Conservation (phyloP, 2,329 filamentous ascomycete genomes). For the Fusarium floridanum region DNA sequence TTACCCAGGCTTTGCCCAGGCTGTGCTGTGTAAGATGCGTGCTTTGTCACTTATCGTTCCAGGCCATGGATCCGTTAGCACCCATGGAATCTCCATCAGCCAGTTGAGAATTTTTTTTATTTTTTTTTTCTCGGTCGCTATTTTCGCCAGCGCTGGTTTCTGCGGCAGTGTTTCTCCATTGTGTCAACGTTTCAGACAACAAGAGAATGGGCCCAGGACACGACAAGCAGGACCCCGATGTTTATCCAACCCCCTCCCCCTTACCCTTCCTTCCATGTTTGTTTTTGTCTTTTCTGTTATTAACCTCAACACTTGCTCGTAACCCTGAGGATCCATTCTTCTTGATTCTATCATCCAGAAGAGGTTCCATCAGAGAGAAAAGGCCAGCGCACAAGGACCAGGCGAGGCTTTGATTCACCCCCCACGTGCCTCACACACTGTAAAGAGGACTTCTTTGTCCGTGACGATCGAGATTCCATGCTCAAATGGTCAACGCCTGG, state of each 20-base stretch:
- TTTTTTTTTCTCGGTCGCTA: slow-evolving; percentile 17
- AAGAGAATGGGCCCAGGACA: neutral
- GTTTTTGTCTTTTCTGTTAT: slow-evolving; percentile 29
- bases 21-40: slow-evolving; percentile 27
- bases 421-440: slow-evolving; percentile 26
- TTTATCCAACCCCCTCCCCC: slow-evolving; percentile 2
- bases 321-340: neutral
- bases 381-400: neutral
- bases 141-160: slow-evolving; percentile 27
- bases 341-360: slow-evolving; percentile 2
- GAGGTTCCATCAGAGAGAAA: slow-evolving; percentile 9
- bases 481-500: slow-evolving; percentile 9
- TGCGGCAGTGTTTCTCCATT: slow-evolving; percentile 27
- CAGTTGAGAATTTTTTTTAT: slow-evolving; percentile 3
- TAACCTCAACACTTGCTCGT: neutral
- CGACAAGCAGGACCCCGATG: neutral
- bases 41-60: slow-evolving; percentile 15
- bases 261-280: neutral
- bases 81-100: neutral
- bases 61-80: neutral
- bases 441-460: slow-evolving; percentile 14
- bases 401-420: slow-evolving; percentile 17
- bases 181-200: slow-evolving; percentile 24
- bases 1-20: slow-evolving; percentile 1
- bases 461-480: slow-evolving; percentile 33